Base-by-base conservation (phyloP, 2,329 filamentous ascomycete genomes). In the Diaporthe sp. region DNA sequence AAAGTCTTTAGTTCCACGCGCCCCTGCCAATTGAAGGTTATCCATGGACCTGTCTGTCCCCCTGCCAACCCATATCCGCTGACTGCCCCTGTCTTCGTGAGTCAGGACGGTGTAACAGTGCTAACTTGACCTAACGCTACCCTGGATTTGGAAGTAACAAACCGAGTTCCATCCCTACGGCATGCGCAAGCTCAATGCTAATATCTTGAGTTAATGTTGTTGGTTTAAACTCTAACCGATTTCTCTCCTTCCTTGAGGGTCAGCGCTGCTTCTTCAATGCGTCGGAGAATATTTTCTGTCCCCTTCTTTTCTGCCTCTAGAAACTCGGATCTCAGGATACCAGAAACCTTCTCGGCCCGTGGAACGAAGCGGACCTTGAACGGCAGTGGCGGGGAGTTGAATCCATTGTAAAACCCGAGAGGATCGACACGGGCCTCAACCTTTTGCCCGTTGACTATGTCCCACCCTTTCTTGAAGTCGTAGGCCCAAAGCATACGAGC, bases 331-430 rank as follows among this genome's bases (percentile, higher is more conserved):
- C 42, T 35, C 28, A 50, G 25, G 10, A 50, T 35, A 4, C 35
- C 61, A 25, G 42, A 12, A 7, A 66, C 42, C 4, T n/a, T n/a
- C 10, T 8, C 28, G 28, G 50, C 61, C 17, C 61, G 42, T 12
- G 61, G 61, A 8, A 66, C 42, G 22, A 50, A 66, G 30, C 61
- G 61, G 25, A 50, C 61, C 19, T 66, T 66, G 61, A 66, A 66
- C 4, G 42, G 61, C 42, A 66, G 10, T 6, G 61, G 61, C 19
- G 42, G 61, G 28, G 61, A 66, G 42, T 66, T 66, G 19, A 66
- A 66, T 15, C 61, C 61, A 19, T 66, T 66, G 28, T 66, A 66
- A 47, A 66, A 66, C 30, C 61, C 61, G 19, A 66, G 61, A 17
- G 61, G 61, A 10, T 50, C 61, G 10, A 66, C 61, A 66, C 12